These are phyloP conservation scores for Xerocomellus chrysenteron DNA, from an alignment of 768 basidiomycete species.

Conservation along the genomic window DNA sequence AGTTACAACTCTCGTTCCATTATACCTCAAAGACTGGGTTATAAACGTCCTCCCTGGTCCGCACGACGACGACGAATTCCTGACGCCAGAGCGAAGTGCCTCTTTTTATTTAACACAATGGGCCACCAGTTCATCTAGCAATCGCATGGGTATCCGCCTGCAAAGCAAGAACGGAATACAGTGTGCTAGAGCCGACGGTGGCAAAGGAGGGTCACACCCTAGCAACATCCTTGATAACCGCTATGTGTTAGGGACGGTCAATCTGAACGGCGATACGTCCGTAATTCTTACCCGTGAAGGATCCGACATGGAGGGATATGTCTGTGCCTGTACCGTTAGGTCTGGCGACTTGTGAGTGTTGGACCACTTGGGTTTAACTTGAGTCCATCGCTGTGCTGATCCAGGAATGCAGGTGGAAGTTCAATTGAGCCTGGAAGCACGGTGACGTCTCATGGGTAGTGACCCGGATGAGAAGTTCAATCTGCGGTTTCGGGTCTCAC, in stretches of 20 bases:
- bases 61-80: conserved; percentile 57
- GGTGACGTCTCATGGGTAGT: too few relatives aligned
- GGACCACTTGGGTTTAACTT: too few relatives aligned
- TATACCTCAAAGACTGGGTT: conserved; percentile 49
- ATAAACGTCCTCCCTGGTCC: conserved; percentile 61
- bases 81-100: conserved; percentile 47
- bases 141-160: conserved; percentile 64
- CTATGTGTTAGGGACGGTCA: conserved; percentile 35
- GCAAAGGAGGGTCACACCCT: conserved; percentile 56
- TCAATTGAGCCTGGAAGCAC: too few relatives aligned
- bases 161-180: conserved; percentile 42
- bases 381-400: too few relatives aligned
- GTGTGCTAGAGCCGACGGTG: conserved; percentile 28
- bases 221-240: conserved; percentile 66
- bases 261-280: too few relatives aligned
- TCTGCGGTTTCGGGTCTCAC: too few relatives aligned
- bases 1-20: conserved; percentile 32
- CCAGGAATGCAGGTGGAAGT: too few relatives aligned
- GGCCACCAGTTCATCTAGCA: conserved; percentile 56
- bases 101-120: conserved; percentile 53
- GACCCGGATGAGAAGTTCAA: too few relatives aligned
- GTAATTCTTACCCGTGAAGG: too few relatives aligned
- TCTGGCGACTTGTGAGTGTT: too few relatives aligned
- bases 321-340: too few relatives aligned
- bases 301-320: too few relatives aligned